A percentile compares a stretch with the other conserved stretches of the same genome.
Conservation (phyloP, 225 moss, liverwort and hornwort species). For the Bryoerythrophyllum caledonicum region DNA sequence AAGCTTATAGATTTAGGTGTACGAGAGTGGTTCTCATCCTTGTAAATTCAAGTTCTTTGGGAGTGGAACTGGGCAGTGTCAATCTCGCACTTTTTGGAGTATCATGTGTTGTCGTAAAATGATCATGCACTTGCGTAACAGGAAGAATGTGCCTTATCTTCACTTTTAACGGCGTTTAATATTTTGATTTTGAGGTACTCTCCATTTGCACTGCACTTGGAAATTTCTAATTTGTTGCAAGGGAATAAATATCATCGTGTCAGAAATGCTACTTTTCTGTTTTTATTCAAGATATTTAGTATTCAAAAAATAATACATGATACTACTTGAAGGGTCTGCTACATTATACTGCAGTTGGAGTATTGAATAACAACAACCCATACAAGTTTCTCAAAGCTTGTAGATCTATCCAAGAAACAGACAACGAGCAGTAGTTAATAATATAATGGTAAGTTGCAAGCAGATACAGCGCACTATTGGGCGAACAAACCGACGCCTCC, state of each 20-base stretch:
- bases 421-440: neutral
- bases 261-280: too few relatives aligned
- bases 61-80: constrained; percentile 20
- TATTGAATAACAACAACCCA: constrained; percentile 22
- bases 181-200: too few relatives aligned
- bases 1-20: neutral
- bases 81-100: constrained; percentile 13
- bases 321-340: constrained; percentile 15
- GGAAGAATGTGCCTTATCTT: too few relatives aligned
- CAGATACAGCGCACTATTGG: constrained; percentile 23
- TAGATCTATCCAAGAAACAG: neutral
- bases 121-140: too few relatives aligned
- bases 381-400: neutral
- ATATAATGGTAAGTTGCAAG: neutral
- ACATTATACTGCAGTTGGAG: constrained; percentile 7
- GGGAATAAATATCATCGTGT: too few relatives aligned
- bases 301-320: neutral
- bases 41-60: constrained; percentile 23
- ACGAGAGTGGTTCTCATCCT: constrained; percentile 5
- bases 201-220: too few relatives aligned
- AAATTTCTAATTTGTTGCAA: too few relatives aligned
- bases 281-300: too few relatives aligned
- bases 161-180: too few relatives aligned
- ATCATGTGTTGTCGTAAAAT: neutral
- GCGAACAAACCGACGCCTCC: constrained; percentile 26